Conservation (phyloP, 192 early-diverging fungal species). For the Linnemannia hyalina region DNA sequence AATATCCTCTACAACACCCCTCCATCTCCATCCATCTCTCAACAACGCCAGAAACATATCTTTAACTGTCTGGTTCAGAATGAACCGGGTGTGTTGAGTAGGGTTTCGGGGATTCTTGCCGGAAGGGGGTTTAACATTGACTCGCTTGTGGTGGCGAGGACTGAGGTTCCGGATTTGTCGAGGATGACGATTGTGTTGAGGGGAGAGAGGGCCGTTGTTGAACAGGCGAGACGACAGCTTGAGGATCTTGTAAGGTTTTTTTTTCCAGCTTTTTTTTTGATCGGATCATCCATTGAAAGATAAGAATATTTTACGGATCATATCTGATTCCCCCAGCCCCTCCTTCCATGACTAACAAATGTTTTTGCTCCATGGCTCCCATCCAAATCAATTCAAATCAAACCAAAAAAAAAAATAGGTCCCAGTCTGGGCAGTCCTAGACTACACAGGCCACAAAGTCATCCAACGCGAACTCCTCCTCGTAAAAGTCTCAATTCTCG, state of each 20-base stretch:
- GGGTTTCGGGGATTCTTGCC: constrained; percentile 90
- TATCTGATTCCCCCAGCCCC: too few species aligned
- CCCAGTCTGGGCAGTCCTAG: constrained; percentile 97
- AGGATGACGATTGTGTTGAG: constrained; percentile 96
- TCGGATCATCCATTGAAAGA: too few species aligned
- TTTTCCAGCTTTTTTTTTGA: neutral
- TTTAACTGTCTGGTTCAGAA: constrained; percentile 95
- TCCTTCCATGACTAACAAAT: too few species aligned
- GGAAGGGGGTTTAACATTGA: constrained; percentile 98
- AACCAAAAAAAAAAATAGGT: constrained; percentile 45
- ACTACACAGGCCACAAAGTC: constrained; percentile 89
- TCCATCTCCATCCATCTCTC: constrained; percentile 49
- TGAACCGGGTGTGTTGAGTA: constrained; percentile 85
- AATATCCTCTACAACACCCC: constrained; percentile 97
- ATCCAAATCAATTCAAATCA: neutral
- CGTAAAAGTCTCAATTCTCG: constrained; percentile 90
- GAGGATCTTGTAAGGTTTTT: constrained; percentile 86
- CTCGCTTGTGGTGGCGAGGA: constrained; percentile 94
- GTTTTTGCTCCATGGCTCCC: too few species aligned
- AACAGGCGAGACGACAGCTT: constrained; percentile 93
- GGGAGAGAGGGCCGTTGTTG: constrained; percentile 83
- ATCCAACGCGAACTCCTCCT: constrained; percentile 94
- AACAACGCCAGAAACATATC: constrained; percentile 77
- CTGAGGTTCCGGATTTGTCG: constrained; percentile 90
- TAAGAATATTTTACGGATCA: too few species aligned